Evolutionary conservation across 2,329 filamentous ascomycete genomes (phyloP).

Genomic region (Parafenestella ontariensis): DNA sequence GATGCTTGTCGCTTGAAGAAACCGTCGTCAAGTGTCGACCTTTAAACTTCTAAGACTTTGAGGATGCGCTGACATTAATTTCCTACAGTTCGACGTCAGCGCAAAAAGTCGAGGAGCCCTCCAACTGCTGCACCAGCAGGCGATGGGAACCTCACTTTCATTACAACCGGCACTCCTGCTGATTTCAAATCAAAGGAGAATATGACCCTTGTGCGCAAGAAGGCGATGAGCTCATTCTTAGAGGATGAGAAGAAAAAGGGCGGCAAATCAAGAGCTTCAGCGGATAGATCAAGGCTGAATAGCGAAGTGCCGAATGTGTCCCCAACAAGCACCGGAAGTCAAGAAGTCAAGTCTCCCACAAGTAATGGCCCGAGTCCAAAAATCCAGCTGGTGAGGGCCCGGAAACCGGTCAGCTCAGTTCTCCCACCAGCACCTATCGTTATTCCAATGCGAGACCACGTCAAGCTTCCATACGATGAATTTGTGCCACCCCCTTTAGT

Average conservation of each 20-base stretch:
- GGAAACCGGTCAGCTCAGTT: constrained; percentile 16
- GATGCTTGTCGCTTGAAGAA: not conserved
- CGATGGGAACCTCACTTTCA: constrained; percentile 34
- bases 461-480: constrained; percentile 29
- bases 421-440: constrained; percentile 33
- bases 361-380: constrained; percentile 8
- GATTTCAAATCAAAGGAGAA: constrained; percentile 40
- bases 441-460: constrained; percentile 14
- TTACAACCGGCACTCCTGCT: constrained; percentile 40
- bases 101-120: constrained; percentile 17
- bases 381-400: constrained; percentile 10
- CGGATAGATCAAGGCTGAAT: constrained; percentile 7
- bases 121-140: constrained; percentile 12
- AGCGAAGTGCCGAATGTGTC: constrained; percentile 31
- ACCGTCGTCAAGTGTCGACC: not conserved
- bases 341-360: constrained; percentile 13
- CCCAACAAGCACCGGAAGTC: constrained; percentile 18
- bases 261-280: constrained; percentile 6
- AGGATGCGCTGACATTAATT: constrained; percentile 7
- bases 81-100: constrained; percentile 11
- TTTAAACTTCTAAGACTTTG: not conserved
- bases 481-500: constrained; percentile 19
- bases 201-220: constrained; percentile 46
- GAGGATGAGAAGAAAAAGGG: constrained; percentile 29
- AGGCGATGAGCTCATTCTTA: constrained; percentile 45